Conservation (phyloP, 2,329 filamentous ascomycete species). For the Colletotrichum somersetense region DNA sequence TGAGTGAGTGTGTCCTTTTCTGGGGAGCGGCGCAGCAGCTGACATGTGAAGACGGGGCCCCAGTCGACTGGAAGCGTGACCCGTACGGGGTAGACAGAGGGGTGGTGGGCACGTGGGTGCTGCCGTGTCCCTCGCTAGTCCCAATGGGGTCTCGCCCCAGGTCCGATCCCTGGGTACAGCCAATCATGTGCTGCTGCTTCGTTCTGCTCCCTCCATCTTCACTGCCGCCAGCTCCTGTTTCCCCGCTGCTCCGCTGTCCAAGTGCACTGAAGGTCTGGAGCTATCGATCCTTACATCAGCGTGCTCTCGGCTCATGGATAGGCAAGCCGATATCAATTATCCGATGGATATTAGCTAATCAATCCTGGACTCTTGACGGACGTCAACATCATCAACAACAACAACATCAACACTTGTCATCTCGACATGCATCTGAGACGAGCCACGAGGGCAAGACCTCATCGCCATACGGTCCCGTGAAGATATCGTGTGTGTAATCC, state of each 20-base stretch:
- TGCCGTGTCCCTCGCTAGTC: slow-evolving; percentile 15
- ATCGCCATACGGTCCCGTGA: background rate
- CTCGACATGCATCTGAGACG: background rate
- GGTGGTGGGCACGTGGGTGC: slow-evolving; percentile 26
- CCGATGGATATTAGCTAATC: background rate
- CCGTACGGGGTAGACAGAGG: slow-evolving; percentile 17
- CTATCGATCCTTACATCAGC: too few species aligned
- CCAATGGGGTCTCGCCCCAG: background rate
- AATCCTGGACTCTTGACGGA: background rate
- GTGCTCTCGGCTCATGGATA: background rate
- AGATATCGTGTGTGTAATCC: background rate
- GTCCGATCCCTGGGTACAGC: slow-evolving; percentile 17
- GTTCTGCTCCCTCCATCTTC: background rate
- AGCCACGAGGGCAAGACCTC: background rate
- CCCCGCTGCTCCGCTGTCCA: slow-evolving; percentile 30
- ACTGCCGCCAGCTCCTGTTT: slow-evolving; percentile 21
- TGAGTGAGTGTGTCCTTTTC: background rate
- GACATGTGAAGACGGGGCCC: slow-evolving; percentile 40
- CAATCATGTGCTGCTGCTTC: slow-evolving; percentile 23
- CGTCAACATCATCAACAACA: background rate
- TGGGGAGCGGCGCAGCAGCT: slow-evolving; percentile 32
- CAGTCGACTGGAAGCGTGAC: slow-evolving; percentile 6
- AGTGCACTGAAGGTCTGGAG: slow-evolving; percentile 11
- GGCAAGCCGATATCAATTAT: background rate
- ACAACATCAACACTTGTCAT: background rate